Evolutionary conservation across 2,329 filamentous ascomycete species (phyloP).

Genomic region (Cercospora sojina): DNA sequence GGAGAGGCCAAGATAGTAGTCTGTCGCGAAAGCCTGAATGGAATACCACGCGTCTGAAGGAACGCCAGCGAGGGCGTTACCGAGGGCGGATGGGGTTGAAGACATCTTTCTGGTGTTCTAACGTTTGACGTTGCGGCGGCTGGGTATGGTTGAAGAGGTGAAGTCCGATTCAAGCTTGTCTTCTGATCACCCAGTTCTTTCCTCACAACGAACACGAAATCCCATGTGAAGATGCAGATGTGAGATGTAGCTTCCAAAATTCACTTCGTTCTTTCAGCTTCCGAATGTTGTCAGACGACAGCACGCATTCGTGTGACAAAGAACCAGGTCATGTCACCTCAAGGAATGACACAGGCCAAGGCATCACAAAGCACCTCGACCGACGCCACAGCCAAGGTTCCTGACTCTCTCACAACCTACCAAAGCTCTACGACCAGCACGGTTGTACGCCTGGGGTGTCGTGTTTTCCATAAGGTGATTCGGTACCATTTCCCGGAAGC

Average conservation of each 20-base stretch:
- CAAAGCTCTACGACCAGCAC: constrained; percentile 5
- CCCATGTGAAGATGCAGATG: background rate
- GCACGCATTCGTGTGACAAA: constrained; percentile 1
- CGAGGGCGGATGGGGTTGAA: background rate
- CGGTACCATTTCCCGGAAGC: background rate
- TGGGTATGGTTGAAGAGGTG: background rate
- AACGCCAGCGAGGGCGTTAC: constrained; percentile 1
- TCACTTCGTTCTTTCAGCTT: background rate
- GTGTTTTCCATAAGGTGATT: background rate
- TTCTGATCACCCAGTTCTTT: background rate
- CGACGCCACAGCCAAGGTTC: constrained; percentile 1
- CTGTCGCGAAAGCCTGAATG: constrained; percentile 14
- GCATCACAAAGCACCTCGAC: background rate
- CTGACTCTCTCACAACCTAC: constrained; percentile 9
- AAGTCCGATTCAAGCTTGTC: background rate
- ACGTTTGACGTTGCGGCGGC: background rate
- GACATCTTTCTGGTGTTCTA: background rate
- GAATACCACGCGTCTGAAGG: constrained; percentile 13
- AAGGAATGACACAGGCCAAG: constrained; percentile 12
- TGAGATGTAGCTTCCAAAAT: background rate
- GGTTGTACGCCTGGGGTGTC: background rate
- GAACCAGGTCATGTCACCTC: background rate
- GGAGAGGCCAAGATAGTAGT: constrained; percentile 16
- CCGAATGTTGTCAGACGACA: background rate
- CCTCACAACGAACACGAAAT: background rate